Evolutionary conservation across 2,329 filamentous ascomycete species (phyloP), one percentile per base, ranked within the genome.

Genomic region (Alternaria triticimaculans): DNA sequence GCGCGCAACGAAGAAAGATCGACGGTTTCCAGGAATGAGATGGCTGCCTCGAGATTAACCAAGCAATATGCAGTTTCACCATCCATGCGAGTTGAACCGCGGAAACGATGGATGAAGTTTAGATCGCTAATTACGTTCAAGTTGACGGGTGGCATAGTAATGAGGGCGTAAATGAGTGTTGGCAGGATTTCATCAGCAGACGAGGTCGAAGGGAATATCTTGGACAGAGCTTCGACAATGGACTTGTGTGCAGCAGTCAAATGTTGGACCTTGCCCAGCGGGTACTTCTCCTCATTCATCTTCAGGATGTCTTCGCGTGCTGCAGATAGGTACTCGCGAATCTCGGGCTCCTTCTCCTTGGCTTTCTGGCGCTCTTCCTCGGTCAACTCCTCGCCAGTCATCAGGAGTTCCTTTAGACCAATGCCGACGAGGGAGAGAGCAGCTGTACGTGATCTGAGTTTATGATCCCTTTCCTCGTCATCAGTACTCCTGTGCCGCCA

Each of bases 111-210:
- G 69, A 98, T 94, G 78, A 98, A 99, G 71, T 92, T 89, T n/a
- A 96, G 84, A 78, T 99, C 96, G 83, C 95, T 98, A 75, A 97
- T 93, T 59, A 94, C 91, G 78, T 94, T 92, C 51, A 98, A 90
- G 33, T 90, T 88, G 79, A 96, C 92, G 0, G 94, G 92, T 0
- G 93, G 91, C 48, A 94, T 90, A 3, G 94, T 97, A 76, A 99
- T 96, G 64, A 99, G 87, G 0, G 94, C 93, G 82, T 97, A 99
- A 65, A 99, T 99, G 66, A 99, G 86, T 80, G 97, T 97, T 1
- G 96, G 96, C 78, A 99, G 89, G 58, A 99, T 96, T 81, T 98
- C 96, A 76, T 99, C 96, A 3, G 96, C 96, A 1, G 96, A 98
- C 1, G 96, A 97, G 1, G 88, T 87, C 1, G 94, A 87, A 9